These are phyloP conservation scores for Cercophora newfieldiana DNA, from an alignment of 495 filamentous ascomycete species.

Conservation along the genomic window DNA sequence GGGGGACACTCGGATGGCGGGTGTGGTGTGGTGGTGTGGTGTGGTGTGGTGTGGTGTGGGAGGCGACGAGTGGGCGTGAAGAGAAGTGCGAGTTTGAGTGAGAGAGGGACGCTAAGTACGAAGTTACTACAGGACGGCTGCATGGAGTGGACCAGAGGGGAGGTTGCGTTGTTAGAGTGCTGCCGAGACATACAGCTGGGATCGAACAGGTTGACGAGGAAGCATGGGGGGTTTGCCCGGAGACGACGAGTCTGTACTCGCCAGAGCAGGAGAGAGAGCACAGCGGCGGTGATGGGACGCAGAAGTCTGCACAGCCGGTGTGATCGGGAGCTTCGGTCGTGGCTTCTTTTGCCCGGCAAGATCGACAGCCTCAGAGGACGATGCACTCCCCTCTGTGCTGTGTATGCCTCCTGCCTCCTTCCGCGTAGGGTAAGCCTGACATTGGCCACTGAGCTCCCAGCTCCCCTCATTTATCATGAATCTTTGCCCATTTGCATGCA, in stretches of 20 bases:
- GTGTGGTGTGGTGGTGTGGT: too few relatives aligned
- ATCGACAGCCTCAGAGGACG: not conserved
- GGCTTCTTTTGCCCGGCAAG: not conserved
- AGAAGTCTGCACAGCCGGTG: not conserved
- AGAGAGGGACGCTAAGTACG: not conserved
- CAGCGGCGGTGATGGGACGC: not conserved
- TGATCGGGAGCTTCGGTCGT: not conserved
- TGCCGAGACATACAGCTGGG: not conserved
- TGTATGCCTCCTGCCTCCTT: not conserved
- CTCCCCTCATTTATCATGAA: not conserved
- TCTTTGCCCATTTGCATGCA: not conserved
- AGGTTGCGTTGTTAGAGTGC: slow-evolving; percentile 1
- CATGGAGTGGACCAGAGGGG: not conserved
- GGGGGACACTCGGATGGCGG: too few relatives aligned
- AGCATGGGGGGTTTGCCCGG: not conserved
- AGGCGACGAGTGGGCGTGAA: too few relatives aligned
- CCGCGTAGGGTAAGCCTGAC: not conserved
- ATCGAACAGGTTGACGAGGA: not conserved
- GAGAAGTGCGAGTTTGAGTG: too few relatives aligned
- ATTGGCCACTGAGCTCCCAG: too few relatives aligned
- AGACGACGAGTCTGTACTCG: too few relatives aligned
- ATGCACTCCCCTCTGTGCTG: not conserved
- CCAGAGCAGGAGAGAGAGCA: not conserved
- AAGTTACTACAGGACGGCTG: not conserved
- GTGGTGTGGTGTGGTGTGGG: too few relatives aligned